Evolutionary conservation across 2,329 filamentous ascomycete genomes (phyloP).

Genomic region (Talaromyces sp.): DNA sequence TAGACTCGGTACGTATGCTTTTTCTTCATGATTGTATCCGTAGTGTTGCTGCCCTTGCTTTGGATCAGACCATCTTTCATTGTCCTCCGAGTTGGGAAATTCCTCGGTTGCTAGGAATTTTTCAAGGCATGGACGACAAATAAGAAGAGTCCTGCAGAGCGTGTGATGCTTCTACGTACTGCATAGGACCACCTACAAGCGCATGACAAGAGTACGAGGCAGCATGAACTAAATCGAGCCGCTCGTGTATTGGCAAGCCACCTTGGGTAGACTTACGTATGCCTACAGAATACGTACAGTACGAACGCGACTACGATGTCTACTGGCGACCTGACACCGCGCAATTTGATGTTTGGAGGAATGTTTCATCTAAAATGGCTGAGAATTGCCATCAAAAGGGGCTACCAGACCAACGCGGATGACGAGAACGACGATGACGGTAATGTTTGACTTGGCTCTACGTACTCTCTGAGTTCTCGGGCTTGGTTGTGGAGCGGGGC

Average conservation of each 20-base stretch:
- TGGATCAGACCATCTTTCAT: neutral
- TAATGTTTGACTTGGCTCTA: neutral
- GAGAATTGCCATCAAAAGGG: neutral
- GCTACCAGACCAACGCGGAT: neutral
- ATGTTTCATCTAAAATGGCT: neutral
- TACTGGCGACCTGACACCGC: neutral
- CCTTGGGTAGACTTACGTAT: constrained; percentile 17
- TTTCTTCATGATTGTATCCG: neutral
- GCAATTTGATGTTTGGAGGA: neutral
- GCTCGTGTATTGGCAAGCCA: constrained; percentile 14
- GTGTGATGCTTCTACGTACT: neutral
- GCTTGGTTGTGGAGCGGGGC: neutral
- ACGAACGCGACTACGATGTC: neutral
- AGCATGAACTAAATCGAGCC: neutral
- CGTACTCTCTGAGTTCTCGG: neutral
- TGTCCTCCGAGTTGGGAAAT: neutral
- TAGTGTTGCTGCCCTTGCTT: neutral
- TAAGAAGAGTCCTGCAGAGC: neutral
- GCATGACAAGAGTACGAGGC: constrained; percentile 6
- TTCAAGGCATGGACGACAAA: neutral
- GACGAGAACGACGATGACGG: neutral
- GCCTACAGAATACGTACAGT: neutral
- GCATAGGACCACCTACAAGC: constrained; percentile 7
- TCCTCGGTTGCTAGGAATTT: neutral
- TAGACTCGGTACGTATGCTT: neutral